These are phyloP conservation scores for Ophiostoma fasciatum DNA, from an alignment of 2,329 filamentous ascomycete genomes.

Conservation along the genomic window DNA sequence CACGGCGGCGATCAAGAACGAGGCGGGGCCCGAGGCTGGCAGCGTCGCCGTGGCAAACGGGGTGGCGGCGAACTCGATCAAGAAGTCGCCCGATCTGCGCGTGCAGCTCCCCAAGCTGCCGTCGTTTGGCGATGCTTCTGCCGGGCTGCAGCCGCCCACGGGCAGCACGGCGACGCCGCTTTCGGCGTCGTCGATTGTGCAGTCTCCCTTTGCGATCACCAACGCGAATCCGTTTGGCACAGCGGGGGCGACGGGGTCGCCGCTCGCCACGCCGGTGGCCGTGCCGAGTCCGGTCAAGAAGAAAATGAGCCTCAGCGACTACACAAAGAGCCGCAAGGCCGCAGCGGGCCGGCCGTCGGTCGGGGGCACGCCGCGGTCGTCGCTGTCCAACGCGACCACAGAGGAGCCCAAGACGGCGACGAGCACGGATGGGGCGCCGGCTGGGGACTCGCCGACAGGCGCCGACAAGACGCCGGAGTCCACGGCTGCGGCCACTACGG, in stretches of 20 bases:
- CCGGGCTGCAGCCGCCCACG: constrained; percentile 18
- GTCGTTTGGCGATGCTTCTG: constrained; percentile 1
- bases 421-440: no score
- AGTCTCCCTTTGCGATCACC: constrained; percentile 35
- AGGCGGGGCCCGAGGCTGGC: neutral
- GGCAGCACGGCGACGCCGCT: constrained; percentile 27
- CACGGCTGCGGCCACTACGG: neutral
- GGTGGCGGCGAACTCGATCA: constrained; percentile 14
- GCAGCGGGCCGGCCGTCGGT: constrained; percentile 27
- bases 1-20: neutral
- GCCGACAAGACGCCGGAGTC: constrained; percentile 4
- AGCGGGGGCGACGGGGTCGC: no score
- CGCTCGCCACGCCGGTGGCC: constrained; percentile 25
- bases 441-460: constrained; percentile 7
- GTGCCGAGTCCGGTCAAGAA: constrained; percentile 49
- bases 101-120: constrained; percentile 42
- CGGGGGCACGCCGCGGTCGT: constrained; percentile 18
- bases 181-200: constrained; percentile 27
- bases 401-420: constrained; percentile 27
- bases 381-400: constrained; percentile 18
- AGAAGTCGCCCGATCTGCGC: constrained; percentile 29
- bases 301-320: constrained; percentile 52
- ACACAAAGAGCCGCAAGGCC: constrained; percentile 44
- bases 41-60: neutral
- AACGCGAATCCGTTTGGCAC: constrained; percentile 29